These are phyloP conservation scores for Buddleja alternifolia DNA, from an alignment of 257 asterid species.

Conservation along the genomic window DNA sequence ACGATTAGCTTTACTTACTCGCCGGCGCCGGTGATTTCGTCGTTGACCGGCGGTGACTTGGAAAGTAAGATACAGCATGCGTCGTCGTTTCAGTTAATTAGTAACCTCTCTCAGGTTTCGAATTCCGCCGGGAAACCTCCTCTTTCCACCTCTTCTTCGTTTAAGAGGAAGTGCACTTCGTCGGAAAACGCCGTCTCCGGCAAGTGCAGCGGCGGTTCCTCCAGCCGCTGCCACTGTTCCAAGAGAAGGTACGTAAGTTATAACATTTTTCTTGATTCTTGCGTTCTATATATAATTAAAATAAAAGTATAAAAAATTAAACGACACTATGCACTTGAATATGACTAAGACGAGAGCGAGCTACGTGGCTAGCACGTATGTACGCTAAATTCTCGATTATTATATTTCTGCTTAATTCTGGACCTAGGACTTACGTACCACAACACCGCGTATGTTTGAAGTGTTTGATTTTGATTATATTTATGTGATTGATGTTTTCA, in stretches of 20 bases:
- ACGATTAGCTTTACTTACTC: constrained; percentile 67
- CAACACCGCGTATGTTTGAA: too few species aligned
- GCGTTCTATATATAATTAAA: too few species aligned
- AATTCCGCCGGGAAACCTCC: constrained; percentile 76
- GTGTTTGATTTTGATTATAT: neutral
- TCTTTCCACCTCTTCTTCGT: constrained; percentile 62
- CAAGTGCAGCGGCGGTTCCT: constrained; percentile 72
- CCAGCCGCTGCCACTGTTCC: constrained; percentile 87
- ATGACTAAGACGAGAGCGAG: too few species aligned
- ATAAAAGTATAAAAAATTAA: too few species aligned
- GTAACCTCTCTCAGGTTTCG: constrained; percentile 56
- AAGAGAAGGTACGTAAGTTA: constrained; percentile 59
- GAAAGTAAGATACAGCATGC: constrained; percentile 41
- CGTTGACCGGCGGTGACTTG: constrained; percentile 60
- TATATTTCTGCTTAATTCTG: too few species aligned
- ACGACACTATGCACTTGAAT: too few species aligned
- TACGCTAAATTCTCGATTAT: too few species aligned
- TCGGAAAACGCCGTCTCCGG: constrained; percentile 74
- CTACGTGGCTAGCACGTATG: too few species aligned
- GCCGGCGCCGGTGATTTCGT: constrained; percentile 55
- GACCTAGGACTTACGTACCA: too few species aligned
- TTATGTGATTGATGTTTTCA: constrained; percentile 14
- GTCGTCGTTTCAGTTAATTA: constrained; percentile 43
- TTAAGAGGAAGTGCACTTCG: constrained; percentile 68
- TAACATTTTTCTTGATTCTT: too few species aligned